phyloP scores from a whole-genome alignment of 1,284 basidiomycete species.

The Coriolopsis trogii region DNA sequence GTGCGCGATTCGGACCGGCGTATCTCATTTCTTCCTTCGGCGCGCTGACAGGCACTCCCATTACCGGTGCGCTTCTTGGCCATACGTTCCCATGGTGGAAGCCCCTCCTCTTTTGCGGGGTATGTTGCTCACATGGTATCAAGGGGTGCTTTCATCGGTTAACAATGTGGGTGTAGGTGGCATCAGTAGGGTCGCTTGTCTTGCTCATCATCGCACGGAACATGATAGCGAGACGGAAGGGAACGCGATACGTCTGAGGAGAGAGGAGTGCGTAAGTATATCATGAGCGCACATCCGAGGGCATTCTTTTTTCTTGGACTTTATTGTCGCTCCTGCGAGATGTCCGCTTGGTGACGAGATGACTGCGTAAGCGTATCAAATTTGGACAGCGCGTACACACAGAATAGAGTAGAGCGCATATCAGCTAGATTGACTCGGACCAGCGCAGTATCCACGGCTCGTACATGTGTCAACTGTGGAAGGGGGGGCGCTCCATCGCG shows the following conservation, averaged over 20 bases:
- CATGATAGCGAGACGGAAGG: not conserved
- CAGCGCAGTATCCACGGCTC: too few species aligned
- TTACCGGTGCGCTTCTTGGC: constrained; percentile 37
- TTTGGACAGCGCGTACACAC: too few species aligned
- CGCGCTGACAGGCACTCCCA: constrained; percentile 31
- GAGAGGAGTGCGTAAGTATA: too few species aligned
- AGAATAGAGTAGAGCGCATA: too few species aligned
- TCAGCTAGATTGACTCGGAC: too few species aligned
- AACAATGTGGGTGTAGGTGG: not conserved
- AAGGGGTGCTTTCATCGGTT: not conserved
- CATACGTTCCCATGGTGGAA: constrained; percentile 32
- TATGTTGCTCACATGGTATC: constrained; percentile 2
- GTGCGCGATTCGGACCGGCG: constrained; percentile 28
- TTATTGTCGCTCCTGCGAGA: too few species aligned
- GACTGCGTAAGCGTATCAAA: too few species aligned
- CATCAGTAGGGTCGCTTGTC: not conserved
- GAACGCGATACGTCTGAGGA: not conserved
- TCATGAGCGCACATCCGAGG: too few species aligned
- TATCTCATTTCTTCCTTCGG: constrained; percentile 25
- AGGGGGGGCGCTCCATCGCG: too few species aligned
- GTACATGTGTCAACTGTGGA: too few species aligned
- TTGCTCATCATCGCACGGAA: not conserved
- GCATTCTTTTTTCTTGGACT: too few species aligned
- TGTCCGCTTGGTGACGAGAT: too few species aligned
- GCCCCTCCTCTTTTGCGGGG: constrained; percentile 36